Base-by-base conservation (phyloP, 139 green algal species). In the Chlamydomonas sp. region DNA sequence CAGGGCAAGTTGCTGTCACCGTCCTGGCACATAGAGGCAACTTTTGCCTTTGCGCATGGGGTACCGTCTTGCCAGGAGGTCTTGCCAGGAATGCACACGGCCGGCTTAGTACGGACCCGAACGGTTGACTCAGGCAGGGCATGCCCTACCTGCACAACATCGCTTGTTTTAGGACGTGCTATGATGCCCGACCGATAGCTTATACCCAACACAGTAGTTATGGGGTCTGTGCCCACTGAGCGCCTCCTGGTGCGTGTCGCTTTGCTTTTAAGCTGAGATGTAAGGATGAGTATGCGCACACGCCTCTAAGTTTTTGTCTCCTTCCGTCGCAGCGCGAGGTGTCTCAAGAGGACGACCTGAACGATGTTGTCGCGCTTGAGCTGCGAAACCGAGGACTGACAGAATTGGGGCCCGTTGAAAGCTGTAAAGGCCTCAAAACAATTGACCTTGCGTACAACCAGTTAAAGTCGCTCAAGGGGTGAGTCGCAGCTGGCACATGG, bases 351-450 rank as follows among this genome's bases (percentile, higher is more conserved):
- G 83, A 87, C 12, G 73, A 81, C 62, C 61, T 87, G 31, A 20
- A 64, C 63, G 62, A 87, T 5, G 73, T 87, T 5, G 83, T 87
- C 73, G 83, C 83, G 72, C 17, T 87, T 2, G 83, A 87, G 68
- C 83, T 87, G 68, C 83, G 83, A n/a, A 79, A 87, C 63, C 62
- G 73, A 17, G 73, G 83, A 10, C 73, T 87, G 73, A 87, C 83
- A 31, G 83, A 87, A 57, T 17, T 87, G 4, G 83, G 83, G 7
- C 72, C 83, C 1, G 80, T 87, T 49, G 83, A 87, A 49, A 87
- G 73, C 12, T 87, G 83, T 14, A 62, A 61, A 59, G 68, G 20
- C 49, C 83, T 87, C 0, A 87, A 87, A 58, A 73, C 80, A 2
- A 12, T 87, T 6, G 83, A 87, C 31, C 68, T 87, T 2, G 73